phyloP scores from a whole-genome alignment of 2,329 filamentous ascomycete species.

The Fusarium caatingaense region DNA sequence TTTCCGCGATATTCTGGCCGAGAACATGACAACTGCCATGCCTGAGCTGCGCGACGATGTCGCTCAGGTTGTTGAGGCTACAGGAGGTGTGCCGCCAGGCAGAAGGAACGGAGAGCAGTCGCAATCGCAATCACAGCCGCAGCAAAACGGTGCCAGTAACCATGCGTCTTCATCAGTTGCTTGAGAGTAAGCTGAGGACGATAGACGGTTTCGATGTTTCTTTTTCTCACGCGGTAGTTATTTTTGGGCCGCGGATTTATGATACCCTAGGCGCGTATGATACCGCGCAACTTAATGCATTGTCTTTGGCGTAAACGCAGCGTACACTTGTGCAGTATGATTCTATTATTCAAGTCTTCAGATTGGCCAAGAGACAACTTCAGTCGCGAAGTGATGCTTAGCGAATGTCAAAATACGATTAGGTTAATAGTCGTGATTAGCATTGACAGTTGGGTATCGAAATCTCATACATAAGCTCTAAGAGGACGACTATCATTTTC shows the following conservation, averaged over 20 bases:
- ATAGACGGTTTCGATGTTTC: constrained; percentile 3
- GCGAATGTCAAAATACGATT: not conserved
- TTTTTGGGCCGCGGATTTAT: not conserved
- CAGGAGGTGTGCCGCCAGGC: constrained; percentile 49
- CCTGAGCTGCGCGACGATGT: constrained; percentile 69
- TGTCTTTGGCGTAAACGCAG: not conserved
- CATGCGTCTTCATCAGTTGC: constrained; percentile 14
- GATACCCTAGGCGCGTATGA: constrained; percentile 16
- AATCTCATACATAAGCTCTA: not conserved
- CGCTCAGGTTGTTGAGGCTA: constrained; percentile 60
- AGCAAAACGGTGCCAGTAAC: constrained; percentile 27
- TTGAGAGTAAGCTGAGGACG: not conserved
- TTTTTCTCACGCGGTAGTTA: not conserved
- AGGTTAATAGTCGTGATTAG: not conserved
- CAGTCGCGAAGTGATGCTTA: not conserved
- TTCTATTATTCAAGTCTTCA: not conserved
- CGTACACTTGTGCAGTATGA: not conserved
- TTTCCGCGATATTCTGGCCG: constrained; percentile 72
- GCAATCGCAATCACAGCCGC: not conserved
- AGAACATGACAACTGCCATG: constrained; percentile 67
- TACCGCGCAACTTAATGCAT: constrained; percentile 7
- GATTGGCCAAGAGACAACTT: not conserved
- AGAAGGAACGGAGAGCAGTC: constrained; percentile 20
- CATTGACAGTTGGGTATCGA: not conserved
- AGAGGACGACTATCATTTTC: constrained; percentile 30